Conservation (phyloP, 169 alveolate genomes). For the Cryptosporidium ubiquitum region DNA sequence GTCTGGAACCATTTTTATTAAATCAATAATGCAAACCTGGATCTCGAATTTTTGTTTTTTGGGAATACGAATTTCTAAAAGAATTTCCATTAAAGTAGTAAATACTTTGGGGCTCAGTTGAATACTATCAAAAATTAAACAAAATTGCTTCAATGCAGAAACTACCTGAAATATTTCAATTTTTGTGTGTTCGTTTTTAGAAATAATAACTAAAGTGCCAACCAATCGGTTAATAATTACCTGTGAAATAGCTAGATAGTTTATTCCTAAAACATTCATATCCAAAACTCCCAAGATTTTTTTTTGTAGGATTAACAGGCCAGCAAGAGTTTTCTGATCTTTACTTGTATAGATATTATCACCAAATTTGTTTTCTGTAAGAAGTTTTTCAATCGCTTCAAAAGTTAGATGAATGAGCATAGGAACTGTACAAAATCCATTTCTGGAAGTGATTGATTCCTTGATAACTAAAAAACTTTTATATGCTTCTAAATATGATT, state of each 20-base stretch:
- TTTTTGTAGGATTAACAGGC: conserved; percentile 39
- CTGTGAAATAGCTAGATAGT: conserved; percentile 11
- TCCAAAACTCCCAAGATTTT: conserved; percentile 27
- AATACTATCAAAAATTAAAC: background rate
- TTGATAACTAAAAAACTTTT: conserved; percentile 32
- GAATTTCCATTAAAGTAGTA: background rate
- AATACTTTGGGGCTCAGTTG: conserved; percentile 16
- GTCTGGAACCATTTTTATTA: background rate
- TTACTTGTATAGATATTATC: no score
- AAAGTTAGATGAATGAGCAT: conserved; percentile 15
- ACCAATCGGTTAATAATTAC: conserved; percentile 23
- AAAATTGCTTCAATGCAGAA: conserved; percentile 20
- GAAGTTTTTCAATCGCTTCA: conserved; percentile 28
- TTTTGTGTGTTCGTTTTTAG: background rate
- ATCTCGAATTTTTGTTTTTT: conserved; percentile 19
- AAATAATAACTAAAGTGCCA: background rate
- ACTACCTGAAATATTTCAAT: conserved; percentile 6
- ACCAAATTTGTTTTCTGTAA: background rate
- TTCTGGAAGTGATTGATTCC: background rate
- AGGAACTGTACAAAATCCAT: conserved; percentile 29
- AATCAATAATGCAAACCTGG: conserved; percentile 10
- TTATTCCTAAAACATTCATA: conserved; percentile 40
- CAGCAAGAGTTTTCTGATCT: conserved; percentile 6
- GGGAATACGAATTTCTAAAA: background rate
- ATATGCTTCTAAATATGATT: conserved; percentile 33